Percentiles rank a stretch among this genome's conserved stretches.
Evolutionary conservation across 73 alveolate genomes (phyloP).

Genomic region (Stentor roeselii): DNA sequence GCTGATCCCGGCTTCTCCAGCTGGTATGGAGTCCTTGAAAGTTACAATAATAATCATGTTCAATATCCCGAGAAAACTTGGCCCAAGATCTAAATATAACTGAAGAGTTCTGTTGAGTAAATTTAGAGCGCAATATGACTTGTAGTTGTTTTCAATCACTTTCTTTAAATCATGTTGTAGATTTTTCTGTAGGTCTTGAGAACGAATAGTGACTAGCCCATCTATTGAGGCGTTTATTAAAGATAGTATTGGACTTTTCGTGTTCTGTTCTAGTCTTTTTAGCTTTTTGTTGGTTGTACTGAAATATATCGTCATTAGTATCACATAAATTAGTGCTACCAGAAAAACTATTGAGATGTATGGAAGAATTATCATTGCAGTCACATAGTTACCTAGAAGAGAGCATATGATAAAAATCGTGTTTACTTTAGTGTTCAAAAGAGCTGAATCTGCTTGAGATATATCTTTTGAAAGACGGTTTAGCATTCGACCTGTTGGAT

Average conservation of each 20-base stretch:
- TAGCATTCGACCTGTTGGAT: conserved; percentile 85
- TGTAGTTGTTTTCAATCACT: background rate
- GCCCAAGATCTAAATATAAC: background rate
- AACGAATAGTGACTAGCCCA: conserved; percentile 84
- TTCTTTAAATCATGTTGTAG: background rate
- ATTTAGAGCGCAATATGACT: background rate
- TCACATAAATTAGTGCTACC: background rate
- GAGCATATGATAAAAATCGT: background rate
- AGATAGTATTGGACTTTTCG: conserved; percentile 85
- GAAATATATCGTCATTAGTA: background rate
- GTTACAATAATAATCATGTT: background rate
- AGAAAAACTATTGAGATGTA: background rate
- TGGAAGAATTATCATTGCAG: background rate
- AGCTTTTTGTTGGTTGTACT: conserved; percentile 39
- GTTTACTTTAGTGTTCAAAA: too few relatives aligned
- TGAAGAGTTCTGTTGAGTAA: background rate
- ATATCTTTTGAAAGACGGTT: conserved; percentile 84
- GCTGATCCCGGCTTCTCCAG: background rate
- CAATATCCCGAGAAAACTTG: background rate
- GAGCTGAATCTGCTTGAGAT: conserved; percentile 27
- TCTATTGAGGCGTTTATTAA: conserved; percentile 69
- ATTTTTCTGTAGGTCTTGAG: conserved; percentile 51
- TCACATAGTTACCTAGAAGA: conserved; percentile 45
- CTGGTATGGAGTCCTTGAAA: background rate
- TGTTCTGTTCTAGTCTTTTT: conserved; percentile 74